Percentiles rank a stretch among this genome's conserved stretches.
Conservation (phyloP, 2,329 filamentous ascomycete genomes). For the Ophiostoma perfectum region DNA sequence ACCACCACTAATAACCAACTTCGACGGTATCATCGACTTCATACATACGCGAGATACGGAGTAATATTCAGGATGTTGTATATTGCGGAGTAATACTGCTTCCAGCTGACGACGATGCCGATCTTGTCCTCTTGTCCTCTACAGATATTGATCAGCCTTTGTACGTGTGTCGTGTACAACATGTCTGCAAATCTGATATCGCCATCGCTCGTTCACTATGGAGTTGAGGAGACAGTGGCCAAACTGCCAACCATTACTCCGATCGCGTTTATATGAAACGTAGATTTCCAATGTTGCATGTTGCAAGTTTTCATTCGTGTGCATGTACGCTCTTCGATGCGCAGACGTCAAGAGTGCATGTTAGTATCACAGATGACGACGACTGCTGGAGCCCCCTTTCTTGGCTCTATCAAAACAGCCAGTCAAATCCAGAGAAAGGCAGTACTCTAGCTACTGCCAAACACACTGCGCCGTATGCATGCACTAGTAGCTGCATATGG, state of each 20-base stretch:
- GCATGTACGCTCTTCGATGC: too few species aligned
- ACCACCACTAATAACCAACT: not conserved
- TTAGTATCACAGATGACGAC: not conserved
- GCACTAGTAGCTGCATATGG: too few species aligned
- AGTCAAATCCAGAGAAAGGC: not conserved
- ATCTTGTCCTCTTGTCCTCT: not conserved
- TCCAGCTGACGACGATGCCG: not conserved
- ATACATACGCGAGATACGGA: not conserved
- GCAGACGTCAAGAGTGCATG: not conserved
- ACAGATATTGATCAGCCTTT: not conserved
- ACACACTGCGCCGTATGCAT: too few species aligned
- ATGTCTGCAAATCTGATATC: not conserved
- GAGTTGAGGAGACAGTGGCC: not conserved
- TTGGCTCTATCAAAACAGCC: not conserved
- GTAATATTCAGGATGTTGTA: constrained; percentile 2
- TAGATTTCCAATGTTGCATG: too few species aligned
- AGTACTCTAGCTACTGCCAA: too few species aligned
- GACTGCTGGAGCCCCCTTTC: not conserved
- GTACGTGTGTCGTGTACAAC: not conserved
- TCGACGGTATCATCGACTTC: not conserved
- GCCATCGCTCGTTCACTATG: not conserved
- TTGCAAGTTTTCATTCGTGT: too few species aligned
- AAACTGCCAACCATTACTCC: not conserved
- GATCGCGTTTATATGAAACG: too few species aligned
- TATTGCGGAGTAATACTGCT: constrained; percentile 3